Percentiles rank a stretch among this genome's conserved stretches.
phyloP scores from a whole-genome alignment of 495 filamentous ascomycete genomes.

The Choiromyces venosus region DNA sequence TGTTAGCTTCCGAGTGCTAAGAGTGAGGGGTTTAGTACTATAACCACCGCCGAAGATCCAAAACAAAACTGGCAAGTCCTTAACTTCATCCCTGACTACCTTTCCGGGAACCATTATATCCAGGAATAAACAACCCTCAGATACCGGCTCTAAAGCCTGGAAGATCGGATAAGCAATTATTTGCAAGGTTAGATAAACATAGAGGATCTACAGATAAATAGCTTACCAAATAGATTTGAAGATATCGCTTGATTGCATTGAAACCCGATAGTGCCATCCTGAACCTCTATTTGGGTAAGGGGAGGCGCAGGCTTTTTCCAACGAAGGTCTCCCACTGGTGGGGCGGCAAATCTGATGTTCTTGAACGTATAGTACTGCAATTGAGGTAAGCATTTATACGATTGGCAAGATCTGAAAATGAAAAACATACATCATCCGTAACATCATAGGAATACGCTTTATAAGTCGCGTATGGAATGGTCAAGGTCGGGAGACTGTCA shows the following conservation, averaged over 20 bases:
- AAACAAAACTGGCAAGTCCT: slow-evolving; percentile 37
- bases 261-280: slow-evolving; percentile 50
- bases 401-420: not conserved
- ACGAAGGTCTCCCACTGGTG: slow-evolving; percentile 52
- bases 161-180: slow-evolving; percentile 35
- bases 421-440: slow-evolving; percentile 41
- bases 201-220: slow-evolving; percentile 44
- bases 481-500: slow-evolving; percentile 40
- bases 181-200: slow-evolving; percentile 2
- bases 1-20: not conserved
- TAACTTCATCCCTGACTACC: slow-evolving; percentile 42
- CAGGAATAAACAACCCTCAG: slow-evolving; percentile 47
- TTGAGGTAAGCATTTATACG: not conserved
- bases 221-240: slow-evolving; percentile 44
- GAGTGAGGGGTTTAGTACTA: slow-evolving; percentile 18
- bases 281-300: slow-evolving; percentile 45
- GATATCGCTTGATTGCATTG: slow-evolving; percentile 47
- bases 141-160: slow-evolving; percentile 31
- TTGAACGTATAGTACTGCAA: slow-evolving; percentile 48
- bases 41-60: slow-evolving; percentile 41
- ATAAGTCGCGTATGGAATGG: slow-evolving; percentile 44
- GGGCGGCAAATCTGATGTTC: slow-evolving; percentile 56
- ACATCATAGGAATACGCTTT: slow-evolving; percentile 43
- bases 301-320: slow-evolving; percentile 55
- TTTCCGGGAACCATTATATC: slow-evolving; percentile 46